These are phyloP conservation scores for Lyophyllum semitale DNA, from an alignment of 768 basidiomycete species.

Conservation along the genomic window DNA sequence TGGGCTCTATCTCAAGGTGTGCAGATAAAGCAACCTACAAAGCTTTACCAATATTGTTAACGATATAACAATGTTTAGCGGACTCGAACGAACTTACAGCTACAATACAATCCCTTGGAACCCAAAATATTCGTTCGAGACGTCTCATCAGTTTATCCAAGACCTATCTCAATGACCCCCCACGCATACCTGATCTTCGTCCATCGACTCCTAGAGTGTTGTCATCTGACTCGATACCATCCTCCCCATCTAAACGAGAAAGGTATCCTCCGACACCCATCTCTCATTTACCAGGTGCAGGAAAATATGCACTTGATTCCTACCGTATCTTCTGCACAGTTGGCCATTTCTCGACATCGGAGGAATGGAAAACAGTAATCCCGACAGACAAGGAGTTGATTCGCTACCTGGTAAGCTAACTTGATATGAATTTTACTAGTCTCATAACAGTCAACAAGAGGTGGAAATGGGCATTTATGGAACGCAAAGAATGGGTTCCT, in stretches of 20 bases:
- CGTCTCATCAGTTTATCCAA: slow-evolving; percentile 58
- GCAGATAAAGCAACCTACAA: not conserved
- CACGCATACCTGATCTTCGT: slow-evolving; percentile 31
- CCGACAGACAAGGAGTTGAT: slow-evolving; percentile 73
- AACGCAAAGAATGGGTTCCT: slow-evolving; percentile 53
- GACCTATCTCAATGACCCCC: slow-evolving; percentile 50
- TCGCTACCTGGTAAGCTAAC: slow-evolving; percentile 57
- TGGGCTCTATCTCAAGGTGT: slow-evolving; percentile 55
- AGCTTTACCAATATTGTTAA: not conserved
- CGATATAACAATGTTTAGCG: slow-evolving; percentile 32
- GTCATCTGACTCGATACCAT: not conserved
- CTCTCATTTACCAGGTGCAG: slow-evolving; percentile 64
- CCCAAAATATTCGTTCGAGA: slow-evolving; percentile 55
- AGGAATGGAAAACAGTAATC: slow-evolving; percentile 64
- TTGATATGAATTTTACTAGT: not conserved
- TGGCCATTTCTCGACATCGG: slow-evolving; percentile 29
- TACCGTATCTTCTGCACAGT: slow-evolving; percentile 68
- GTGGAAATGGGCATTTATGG: slow-evolving; percentile 72
- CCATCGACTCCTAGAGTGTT: slow-evolving; percentile 27
- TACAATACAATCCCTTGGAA: slow-evolving; percentile 56
- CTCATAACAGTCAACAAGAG: slow-evolving; percentile 37
- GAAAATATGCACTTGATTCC: slow-evolving; percentile 74
- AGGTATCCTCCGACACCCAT: slow-evolving; percentile 50
- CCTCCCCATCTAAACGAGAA: slow-evolving; percentile 18
- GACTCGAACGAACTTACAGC: slow-evolving; percentile 42